phyloP scores from a whole-genome alignment of 495 filamentous ascomycete genomes.

The Ascodesmis nigricans region DNA sequence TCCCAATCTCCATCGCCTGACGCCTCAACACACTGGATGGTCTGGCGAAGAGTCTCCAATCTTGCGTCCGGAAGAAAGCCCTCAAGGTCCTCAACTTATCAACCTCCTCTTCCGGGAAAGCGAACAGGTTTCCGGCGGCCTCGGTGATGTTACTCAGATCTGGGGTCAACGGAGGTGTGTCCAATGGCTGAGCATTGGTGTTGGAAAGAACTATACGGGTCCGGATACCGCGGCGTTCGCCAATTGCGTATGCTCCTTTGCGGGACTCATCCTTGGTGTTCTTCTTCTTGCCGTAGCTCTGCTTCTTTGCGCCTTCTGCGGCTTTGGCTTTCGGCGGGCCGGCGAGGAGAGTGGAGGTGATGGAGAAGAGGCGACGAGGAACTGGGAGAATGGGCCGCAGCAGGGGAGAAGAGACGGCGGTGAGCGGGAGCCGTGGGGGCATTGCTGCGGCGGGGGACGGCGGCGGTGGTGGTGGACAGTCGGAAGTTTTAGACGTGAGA shows the following conservation, averaged over 20 bases:
- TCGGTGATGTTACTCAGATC: conserved; percentile 24
- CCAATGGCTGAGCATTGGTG: conserved; percentile 65
- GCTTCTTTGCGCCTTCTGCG: too few relatives aligned
- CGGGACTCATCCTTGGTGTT: conserved; percentile 23
- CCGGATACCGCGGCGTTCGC: conserved; percentile 67
- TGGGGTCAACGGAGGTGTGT: conserved; percentile 35
- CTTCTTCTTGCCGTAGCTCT: conserved; percentile 29
- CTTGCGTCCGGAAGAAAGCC: conserved; percentile 80
- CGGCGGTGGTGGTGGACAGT: too few relatives aligned
- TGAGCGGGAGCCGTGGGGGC: too few relatives aligned
- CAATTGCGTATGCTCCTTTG: conserved; percentile 36
- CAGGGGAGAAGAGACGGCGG: too few relatives aligned
- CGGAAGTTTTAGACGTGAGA: too few relatives aligned
- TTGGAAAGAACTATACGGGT: conserved; percentile 85
- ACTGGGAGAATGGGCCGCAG: too few relatives aligned
- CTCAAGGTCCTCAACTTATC: conserved; percentile 61
- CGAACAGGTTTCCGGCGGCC: conserved; percentile 41
- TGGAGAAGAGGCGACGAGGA: too few relatives aligned
- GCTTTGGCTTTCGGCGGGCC: too few relatives aligned
- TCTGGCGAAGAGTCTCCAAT: conserved; percentile 64
- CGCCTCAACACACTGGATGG: conserved; percentile 53
- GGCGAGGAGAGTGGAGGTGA: too few relatives aligned
- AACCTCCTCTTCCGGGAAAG: conserved; percentile 36
- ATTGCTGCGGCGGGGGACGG: too few relatives aligned
- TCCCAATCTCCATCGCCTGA: conserved; percentile 49